Evolutionary conservation across 1,284 basidiomycete genomes (phyloP), one percentile per base, ranked within the genome.

Genomic region (Anthracocystis setariae): DNA sequence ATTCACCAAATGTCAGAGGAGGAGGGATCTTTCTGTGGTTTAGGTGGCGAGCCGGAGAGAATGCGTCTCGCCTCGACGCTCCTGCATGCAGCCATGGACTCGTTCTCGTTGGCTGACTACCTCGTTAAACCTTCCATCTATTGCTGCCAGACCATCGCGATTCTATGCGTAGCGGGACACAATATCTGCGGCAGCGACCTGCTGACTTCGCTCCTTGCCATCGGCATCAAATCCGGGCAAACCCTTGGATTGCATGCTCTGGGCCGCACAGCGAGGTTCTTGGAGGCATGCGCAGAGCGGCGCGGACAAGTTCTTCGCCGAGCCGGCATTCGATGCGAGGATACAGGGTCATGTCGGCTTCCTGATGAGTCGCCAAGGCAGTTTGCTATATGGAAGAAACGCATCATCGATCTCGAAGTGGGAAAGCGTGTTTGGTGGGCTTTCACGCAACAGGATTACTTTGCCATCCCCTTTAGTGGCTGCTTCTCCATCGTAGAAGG

Each of bases 341-440:
- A 63, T 15, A 8, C 47, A 8, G 60, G 61, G 1, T 62, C 58
- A 8, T 71, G 53, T 20, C 48, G 58, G 20, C 62, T 71, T 18
- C 63, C 63, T 4, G 63, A 66, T 39, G 68, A 71, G 40, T 66
- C 62, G 13, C 42, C 45, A 3, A 33, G 62, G 33, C 68, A 71
- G 15, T 71, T 71, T 39, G 65, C 64, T 9, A 61, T 67, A 9
- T 64, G 69, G 61, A 61, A 48, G 43, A 66, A 63, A 44, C 68
- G 64, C 44, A 71, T 74, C 47, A 59, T 74, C 35, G 62, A 65
- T 52, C 61, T 74, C 38, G 72, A 74, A 42, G 64, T 74, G 9
- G 72, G 72, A 43, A 74, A 74, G 44, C 59, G 72, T 7, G 72
- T 74, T 4, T 74, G 72, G 72, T 74, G 72, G 72, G 68, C 72